Base-by-base conservation (phyloP, 2,329 filamentous ascomycete species). In the Xylariaceae sp. region DNA sequence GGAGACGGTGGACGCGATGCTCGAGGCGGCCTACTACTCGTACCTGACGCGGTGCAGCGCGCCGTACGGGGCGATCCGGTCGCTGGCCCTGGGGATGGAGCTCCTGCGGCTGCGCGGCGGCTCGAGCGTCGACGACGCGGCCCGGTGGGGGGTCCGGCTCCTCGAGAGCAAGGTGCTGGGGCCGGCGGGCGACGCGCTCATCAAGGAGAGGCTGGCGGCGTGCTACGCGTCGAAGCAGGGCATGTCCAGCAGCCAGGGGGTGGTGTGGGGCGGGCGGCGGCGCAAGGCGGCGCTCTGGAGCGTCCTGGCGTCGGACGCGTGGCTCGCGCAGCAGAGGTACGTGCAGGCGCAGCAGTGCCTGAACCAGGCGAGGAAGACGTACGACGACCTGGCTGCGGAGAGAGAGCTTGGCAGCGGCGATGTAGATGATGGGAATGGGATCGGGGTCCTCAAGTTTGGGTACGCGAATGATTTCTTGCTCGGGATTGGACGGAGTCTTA, bases 261-360 rank as follows among this genome's bases (percentile, higher is more conserved):
- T n/a, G n/a, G 68, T 68, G 26, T 85, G 81, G 71, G 88, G 89
- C 12, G 73, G 75, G 7, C 75, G 90, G 45, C 75, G 74, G 43
- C 75, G 92, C 34, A 98, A 96, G 67, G 85, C 89, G 2, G 92
- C 86, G 0, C 76, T 94, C 48, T 98, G 89, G 89, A 84, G 82
- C 50, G 73, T 92, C 15, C 72, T 95, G 27, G 84, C 86, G 2
- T 82, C 88, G 1, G 85, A 95, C 53, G 75, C 81, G 2, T 98
- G 92, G 92, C 70, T 90, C 38, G 74, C 75, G 35, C 76, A 89
- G 46, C 78, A 76, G 23, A 89, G 90, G 56, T 79, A 80, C 37
- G 76, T 84, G 11, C 85, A 94, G 55, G 85, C 88, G 1, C 85
- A 87, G 50, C 74, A 77, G 41, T 87, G 85, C 48, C 72, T 97